These are phyloP conservation scores for Aspergillus ibericus DNA, from an alignment of 2,329 filamentous ascomycete species.

Conservation along the genomic window DNA sequence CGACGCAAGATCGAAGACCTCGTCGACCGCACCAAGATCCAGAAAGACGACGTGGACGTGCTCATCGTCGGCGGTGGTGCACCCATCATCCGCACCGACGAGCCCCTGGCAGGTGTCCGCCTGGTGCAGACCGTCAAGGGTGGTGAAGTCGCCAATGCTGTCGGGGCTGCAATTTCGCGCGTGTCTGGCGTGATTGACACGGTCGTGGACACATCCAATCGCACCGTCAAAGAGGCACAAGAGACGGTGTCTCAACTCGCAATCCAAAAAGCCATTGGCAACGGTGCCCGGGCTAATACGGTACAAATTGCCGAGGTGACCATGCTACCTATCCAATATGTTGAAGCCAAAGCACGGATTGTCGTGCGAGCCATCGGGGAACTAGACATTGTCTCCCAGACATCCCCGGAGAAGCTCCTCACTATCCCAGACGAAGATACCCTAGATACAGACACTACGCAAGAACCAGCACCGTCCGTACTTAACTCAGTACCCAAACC, in stretches of 20 bases:
- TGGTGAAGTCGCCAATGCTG: slow-evolving; percentile 61
- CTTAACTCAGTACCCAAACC: no score
- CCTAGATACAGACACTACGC: no score
- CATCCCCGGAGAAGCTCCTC: slow-evolving; percentile 25
- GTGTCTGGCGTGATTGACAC: slow-evolving; percentile 48
- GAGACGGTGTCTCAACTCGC: background rate
- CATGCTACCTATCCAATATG: slow-evolving; percentile 39
- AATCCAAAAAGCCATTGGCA: background rate
- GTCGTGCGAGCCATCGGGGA: slow-evolving; percentile 34
- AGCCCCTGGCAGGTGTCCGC: background rate
- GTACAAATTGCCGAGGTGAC: slow-evolving; percentile 41
- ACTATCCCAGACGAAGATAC: background rate
- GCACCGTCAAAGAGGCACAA: slow-evolving; percentile 22
- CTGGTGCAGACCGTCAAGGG: slow-evolving; percentile 2
- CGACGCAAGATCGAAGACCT: slow-evolving; percentile 6
- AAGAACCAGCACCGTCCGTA: fast-evolving
- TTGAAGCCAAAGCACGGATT: slow-evolving; percentile 29
- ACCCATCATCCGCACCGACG: slow-evolving; percentile 4
- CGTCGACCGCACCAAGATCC: slow-evolving; percentile 10
- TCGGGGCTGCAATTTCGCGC: slow-evolving; percentile 63
- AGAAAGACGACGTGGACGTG: slow-evolving; percentile 35
- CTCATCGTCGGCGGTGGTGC: slow-evolving; percentile 64
- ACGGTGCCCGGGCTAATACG: slow-evolving; percentile 19
- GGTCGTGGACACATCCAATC: slow-evolving; percentile 5
- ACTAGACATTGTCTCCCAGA: slow-evolving; percentile 12